These are phyloP conservation scores for Penicillium mononematosum DNA, from an alignment of 495 filamentous ascomycete genomes.

Conservation along the genomic window DNA sequence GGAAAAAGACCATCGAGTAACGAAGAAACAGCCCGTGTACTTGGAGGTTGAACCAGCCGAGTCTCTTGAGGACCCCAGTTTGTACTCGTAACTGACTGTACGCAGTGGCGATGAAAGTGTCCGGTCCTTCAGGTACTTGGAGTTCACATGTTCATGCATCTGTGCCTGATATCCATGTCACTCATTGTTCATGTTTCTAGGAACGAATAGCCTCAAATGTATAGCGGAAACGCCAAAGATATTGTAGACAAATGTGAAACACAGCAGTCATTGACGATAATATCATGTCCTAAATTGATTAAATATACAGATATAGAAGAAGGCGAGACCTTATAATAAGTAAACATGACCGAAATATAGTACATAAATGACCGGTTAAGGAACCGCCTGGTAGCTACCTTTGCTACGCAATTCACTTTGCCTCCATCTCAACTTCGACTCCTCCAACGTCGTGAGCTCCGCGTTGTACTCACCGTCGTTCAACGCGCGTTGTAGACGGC, in stretches of 20 bases:
- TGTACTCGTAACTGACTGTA: neutral
- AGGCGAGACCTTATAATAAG: neutral
- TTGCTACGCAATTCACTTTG: slow-evolving; percentile 17
- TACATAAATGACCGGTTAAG: neutral
- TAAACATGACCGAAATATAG: neutral
- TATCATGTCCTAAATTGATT: no score
- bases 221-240: no score
- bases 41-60: neutral
- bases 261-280: no score
- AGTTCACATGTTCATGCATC: no score
- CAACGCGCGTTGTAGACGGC: slow-evolving; percentile 22
- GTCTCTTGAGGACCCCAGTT: neutral
- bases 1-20: neutral
- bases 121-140: no score
- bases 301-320: neutral
- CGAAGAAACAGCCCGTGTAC: neutral
- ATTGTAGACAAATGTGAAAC: no score
- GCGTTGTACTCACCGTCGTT: slow-evolving; percentile 13
- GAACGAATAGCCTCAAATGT: no score
- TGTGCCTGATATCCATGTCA: no score
- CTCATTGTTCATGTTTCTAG: no score
- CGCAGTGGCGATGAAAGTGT: no score
- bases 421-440: slow-evolving; percentile 16
- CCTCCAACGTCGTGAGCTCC: slow-evolving; percentile 13
- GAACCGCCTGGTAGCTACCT: slow-evolving; percentile 17